A percentile compares a stretch with the other conserved stretches of the same genome.
Conservation (phyloP, 2,329 filamentous ascomycete species). For the Leptodontidium sp. region DNA sequence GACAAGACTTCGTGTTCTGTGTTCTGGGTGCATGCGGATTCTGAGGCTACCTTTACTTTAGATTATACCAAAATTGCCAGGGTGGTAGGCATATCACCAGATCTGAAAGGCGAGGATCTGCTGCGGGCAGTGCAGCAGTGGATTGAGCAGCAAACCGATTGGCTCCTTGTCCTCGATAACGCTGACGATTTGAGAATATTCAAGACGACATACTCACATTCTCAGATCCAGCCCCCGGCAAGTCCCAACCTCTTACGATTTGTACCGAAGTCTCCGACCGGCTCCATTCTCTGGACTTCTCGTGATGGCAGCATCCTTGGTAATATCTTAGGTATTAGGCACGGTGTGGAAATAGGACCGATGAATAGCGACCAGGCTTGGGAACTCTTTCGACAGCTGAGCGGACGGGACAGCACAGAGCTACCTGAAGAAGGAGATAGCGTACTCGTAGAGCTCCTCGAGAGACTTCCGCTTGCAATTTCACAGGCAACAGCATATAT, state of each 20-base stretch:
- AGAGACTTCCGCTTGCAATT: conserved; percentile 47
- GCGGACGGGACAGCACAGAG: not conserved
- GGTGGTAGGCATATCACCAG: conserved; percentile 37
- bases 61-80: conserved; percentile 47
- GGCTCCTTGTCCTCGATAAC: conserved; percentile 49
- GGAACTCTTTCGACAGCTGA: conserved; percentile 29
- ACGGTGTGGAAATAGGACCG: conserved; percentile 38
- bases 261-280: conserved; percentile 41
- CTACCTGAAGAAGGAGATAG: conserved; percentile 19
- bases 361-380: conserved; percentile 41
- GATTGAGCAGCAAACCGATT: conserved; percentile 38
- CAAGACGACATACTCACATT: not conserved
- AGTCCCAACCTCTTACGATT: conserved; percentile 34
- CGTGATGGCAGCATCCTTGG: conserved; percentile 44
- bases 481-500: conserved; percentile 48
- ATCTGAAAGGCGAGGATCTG: conserved; percentile 39
- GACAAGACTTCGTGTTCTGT: conserved; percentile 44
- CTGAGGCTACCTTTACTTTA: conserved; percentile 44
- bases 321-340: conserved; percentile 38
- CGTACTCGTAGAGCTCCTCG: conserved; percentile 39
- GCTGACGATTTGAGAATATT: conserved; percentile 47
- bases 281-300: conserved; percentile 48
- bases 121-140: conserved; percentile 35
- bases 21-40: conserved; percentile 51
- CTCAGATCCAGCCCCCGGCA: conserved; percentile 3